Base-by-base conservation (phyloP, 345 rosid genomes). In the Brassica incana region DNA sequence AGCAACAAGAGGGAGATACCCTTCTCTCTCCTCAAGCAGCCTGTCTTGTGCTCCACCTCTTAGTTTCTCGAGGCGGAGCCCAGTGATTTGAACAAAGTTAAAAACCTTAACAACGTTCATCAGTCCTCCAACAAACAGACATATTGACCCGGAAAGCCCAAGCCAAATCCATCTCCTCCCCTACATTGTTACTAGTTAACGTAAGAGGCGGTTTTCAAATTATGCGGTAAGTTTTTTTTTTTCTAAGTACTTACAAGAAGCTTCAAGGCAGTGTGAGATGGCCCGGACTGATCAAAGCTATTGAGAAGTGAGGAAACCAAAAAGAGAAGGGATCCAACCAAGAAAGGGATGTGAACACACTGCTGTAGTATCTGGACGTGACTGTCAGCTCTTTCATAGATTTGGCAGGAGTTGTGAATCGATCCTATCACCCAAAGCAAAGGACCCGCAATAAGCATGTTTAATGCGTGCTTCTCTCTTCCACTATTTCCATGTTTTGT, bases 371-470 rank as follows among this genome's bases (percentile, higher is more conserved):
- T 86, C 83, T 93, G 97, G 25, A 88, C 91, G 54, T 90, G 97
- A 3, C 89, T 94, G 73, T 91, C 93, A 1, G 96, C 96, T 82
- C 93, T 84, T 85, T 91, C 96, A 33, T 93, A 95, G 74, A 88
- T 87, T 79, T 93, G 98, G 80, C 98, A 93, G 5, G 92, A 88
- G 88, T 93, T 95, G 77, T 86, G 94, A 77, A 95, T 82, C 5
- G 98, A 93, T 3, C 99, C 99, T 12, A 91, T 68, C 45, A 85
- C 64, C 99, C 97, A 91, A 7, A 95, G 77, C 58, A 82, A 84
- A 14, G 93, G 86, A 29, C 97, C 97, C 0, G 92, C 94, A 5
- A 88, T 63, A 52, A 93, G 88, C 96, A 91, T 79, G 78, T 86
- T 86, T 77, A 85, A 15, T 8, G 91, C 90, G 35, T 86, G 96